A percentile compares a stretch with the other conserved stretches of the same genome.
These are phyloP conservation scores for Asterochloris erici DNA, from an alignment of 139 green algal genomes.

Conservation along the genomic window DNA sequence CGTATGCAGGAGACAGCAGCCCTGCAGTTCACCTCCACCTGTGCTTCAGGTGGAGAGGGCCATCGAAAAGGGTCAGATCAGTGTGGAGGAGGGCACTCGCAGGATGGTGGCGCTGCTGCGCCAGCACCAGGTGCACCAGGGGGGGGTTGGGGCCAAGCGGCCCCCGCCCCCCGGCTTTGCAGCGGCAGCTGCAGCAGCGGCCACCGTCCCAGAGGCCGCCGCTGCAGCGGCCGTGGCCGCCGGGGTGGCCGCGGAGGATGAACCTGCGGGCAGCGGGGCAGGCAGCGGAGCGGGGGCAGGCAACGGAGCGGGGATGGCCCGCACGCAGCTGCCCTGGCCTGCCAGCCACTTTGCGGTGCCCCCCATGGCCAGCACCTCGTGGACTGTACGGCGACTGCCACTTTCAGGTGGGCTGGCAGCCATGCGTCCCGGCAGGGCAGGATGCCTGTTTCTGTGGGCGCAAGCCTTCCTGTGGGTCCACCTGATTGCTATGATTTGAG, in stretches of 20 bases:
- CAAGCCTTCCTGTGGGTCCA: too few species aligned
- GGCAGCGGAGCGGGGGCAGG: background rate
- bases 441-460: too few species aligned
- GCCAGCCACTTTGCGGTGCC: conserved; percentile 1
- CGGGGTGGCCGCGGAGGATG: background rate
- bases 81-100: conserved; percentile 2
- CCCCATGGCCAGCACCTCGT: background rate
- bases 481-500: too few species aligned
- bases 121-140: background rate
- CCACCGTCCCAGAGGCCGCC: background rate
- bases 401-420: too few species aligned
- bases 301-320: background rate
- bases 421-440: too few species aligned
- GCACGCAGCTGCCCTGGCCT: background rate
- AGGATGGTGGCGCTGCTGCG: conserved; percentile 16
- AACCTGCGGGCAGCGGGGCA: background rate
- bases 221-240: background rate
- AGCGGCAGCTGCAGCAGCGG: conserved; percentile 4
- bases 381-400: too few species aligned
- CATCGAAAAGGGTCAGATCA: conserved; percentile 9
- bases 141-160: background rate
- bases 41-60: background rate
- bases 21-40: conserved; percentile 1
- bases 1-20: background rate
- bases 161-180: background rate